Conservation (phyloP, 2,329 filamentous ascomycete genomes). For the Colletotrichum australisinense region DNA sequence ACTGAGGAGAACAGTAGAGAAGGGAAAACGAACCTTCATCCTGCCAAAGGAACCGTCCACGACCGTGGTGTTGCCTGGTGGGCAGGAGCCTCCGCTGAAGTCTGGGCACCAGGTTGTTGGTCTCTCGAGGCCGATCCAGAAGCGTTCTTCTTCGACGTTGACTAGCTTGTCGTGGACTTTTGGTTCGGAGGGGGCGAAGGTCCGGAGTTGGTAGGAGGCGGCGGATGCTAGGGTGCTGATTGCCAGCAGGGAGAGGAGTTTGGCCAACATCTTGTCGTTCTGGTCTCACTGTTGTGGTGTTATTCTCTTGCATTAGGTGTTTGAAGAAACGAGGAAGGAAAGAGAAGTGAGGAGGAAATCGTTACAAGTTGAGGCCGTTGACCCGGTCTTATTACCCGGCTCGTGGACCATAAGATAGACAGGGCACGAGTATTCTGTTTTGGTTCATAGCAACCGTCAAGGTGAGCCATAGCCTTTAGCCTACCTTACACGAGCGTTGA, state of each 20-base stretch:
- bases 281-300: too few relatives aligned
- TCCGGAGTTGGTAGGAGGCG: neutral
- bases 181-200: slow-evolving; percentile 37
- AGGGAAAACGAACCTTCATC: slow-evolving; percentile 39
- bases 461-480: neutral
- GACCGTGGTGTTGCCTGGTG: slow-evolving; percentile 41
- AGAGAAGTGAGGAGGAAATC: too few relatives aligned
- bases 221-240: neutral
- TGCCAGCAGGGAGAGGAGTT: neutral
- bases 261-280: neutral
- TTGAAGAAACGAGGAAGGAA: neutral
- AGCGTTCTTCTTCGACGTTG: slow-evolving; percentile 42
- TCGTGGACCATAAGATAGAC: neutral
- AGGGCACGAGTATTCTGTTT: too few relatives aligned
- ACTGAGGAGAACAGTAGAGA: too few relatives aligned
- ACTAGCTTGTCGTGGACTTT: slow-evolving; percentile 40
- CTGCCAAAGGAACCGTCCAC: slow-evolving; percentile 43
- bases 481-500: neutral
- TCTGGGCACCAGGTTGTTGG: slow-evolving; percentile 9
- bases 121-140: slow-evolving; percentile 42
- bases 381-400: neutral
- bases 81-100: slow-evolving; percentile 37
- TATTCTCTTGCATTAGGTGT: neutral
- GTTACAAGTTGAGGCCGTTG: neutral
- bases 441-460: neutral